Conservation (phyloP, 495 filamentous ascomycete species). For the Extremus antarcticus region DNA sequence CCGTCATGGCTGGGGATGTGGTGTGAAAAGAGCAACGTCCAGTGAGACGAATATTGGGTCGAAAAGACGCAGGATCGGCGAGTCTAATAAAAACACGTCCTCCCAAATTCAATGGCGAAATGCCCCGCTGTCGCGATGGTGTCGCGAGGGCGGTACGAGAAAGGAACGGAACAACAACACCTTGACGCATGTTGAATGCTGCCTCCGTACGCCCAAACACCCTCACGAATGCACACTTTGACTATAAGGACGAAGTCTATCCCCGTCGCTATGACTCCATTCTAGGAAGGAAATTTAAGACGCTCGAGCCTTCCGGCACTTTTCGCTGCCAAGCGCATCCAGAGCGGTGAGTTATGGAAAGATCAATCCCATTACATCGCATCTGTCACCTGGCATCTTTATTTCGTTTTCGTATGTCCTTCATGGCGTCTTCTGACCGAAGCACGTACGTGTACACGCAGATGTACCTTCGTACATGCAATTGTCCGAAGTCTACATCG, state of each 20-base stretch:
- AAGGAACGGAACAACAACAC: neutral
- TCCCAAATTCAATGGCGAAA: neutral
- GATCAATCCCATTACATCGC: neutral
- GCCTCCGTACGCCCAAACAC: neutral
- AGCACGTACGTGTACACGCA: too few species aligned
- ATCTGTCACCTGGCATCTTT: neutral
- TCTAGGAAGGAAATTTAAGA: neutral
- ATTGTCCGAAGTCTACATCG: neutral
- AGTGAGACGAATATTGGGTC: neutral
- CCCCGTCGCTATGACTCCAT: neutral
- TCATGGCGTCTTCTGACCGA: too few species aligned
- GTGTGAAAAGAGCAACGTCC: neutral
- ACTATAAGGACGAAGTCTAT: neutral
- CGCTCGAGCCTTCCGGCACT: neutral
- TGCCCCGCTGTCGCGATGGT: neutral
- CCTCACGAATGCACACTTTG: neutral
- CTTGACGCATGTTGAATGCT: neutral
- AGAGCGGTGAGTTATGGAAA: neutral
- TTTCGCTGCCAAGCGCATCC: too few species aligned
- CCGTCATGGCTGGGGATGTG: conserved; percentile 51
- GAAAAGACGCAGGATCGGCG: neutral
- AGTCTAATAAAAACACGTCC: neutral
- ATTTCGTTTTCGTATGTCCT: too few species aligned
- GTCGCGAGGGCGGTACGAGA: neutral
- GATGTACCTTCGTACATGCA: too few species aligned